Conservation (phyloP, 306 rosid species). For the Vigna trinervia region DNA sequence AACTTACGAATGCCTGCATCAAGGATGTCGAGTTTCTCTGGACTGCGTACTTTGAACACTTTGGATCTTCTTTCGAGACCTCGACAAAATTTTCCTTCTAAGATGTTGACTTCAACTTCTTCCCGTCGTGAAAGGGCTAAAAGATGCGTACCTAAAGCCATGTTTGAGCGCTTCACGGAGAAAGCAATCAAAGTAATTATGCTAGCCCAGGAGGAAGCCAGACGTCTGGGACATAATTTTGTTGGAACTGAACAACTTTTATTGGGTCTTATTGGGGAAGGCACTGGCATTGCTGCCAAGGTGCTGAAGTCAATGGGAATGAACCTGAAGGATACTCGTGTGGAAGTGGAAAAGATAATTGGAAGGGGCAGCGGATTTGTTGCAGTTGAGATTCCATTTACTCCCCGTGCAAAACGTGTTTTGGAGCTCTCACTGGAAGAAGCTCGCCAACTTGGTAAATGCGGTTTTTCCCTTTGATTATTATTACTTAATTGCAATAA, state of each 20-base stretch:
- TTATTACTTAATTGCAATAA: background rate
- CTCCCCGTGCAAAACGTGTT: conserved; percentile 93
- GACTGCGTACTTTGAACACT: conserved; percentile 66
- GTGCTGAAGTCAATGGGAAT: conserved; percentile 91
- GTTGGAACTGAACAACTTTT: conserved; percentile 94
- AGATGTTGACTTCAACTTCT: conserved; percentile 57
- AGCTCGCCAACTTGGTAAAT: conserved; percentile 83
- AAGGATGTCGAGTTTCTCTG: conserved; percentile 70
- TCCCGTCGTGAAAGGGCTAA: conserved; percentile 58
- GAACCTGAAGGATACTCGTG: conserved; percentile 87
- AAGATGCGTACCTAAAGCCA: conserved; percentile 73
- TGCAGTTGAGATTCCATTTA: conserved; percentile 91
- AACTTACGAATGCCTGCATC: conserved; percentile 49
- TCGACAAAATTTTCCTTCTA: conserved; percentile 58
- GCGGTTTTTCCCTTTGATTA: background rate
- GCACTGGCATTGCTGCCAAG: conserved; percentile 91
- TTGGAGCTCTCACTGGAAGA: conserved; percentile 92
- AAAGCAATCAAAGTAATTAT: conserved; percentile 89
- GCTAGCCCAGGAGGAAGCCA: conserved; percentile 95
- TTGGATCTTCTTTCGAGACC: conserved; percentile 66
- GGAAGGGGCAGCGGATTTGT: conserved; percentile 97
- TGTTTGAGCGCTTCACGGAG: conserved; percentile 96
- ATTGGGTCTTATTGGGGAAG: conserved; percentile 91
- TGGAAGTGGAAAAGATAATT: conserved; percentile 90
- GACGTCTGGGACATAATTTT: conserved; percentile 89